These are phyloP conservation scores for Chlorella ohadii DNA, from an alignment of 139 green algal genomes.

Conservation along the genomic window DNA sequence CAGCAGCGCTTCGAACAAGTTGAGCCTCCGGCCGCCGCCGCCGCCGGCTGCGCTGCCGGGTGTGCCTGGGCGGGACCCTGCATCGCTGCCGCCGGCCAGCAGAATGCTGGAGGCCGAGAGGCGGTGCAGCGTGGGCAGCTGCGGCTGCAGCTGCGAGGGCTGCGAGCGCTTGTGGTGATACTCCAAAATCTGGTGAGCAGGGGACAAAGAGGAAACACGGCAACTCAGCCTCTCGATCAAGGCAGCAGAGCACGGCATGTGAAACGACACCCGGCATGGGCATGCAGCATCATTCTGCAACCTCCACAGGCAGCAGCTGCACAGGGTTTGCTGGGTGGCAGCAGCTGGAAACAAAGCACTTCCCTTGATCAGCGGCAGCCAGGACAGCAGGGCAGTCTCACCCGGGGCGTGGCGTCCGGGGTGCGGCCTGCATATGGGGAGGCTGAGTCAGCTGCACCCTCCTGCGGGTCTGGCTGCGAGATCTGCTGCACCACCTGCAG, in stretches of 20 bases:
- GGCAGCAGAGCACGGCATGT: no score
- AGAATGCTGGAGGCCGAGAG: background rate
- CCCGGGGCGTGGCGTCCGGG: background rate
- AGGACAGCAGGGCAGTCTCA: no score
- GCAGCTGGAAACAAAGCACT: no score
- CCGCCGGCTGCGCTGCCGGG: slow-evolving; percentile 8
- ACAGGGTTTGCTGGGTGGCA: no score
- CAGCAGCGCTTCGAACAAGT: slow-evolving; percentile 11
- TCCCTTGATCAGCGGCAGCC: no score
- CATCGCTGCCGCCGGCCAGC: background rate
- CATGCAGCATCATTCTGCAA: no score
- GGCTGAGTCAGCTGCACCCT: background rate
- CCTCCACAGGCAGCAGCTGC: no score
- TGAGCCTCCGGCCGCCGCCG: background rate
- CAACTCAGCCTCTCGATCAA: no score
- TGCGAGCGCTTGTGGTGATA: slow-evolving; percentile 44
- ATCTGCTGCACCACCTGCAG: background rate
- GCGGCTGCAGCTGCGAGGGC: slow-evolving; percentile 21
- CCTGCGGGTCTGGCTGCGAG: background rate
- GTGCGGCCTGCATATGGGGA: background rate
- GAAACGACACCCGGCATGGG: no score
- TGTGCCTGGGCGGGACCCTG: slow-evolving; percentile 29
- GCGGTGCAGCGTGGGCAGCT: slow-evolving; percentile 31
- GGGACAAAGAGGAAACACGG: background rate
- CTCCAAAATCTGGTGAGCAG: slow-evolving; percentile 45